phyloP scores from a whole-genome alignment of 495 filamentous ascomycete species.

The Glarea lozoyensis region DNA sequence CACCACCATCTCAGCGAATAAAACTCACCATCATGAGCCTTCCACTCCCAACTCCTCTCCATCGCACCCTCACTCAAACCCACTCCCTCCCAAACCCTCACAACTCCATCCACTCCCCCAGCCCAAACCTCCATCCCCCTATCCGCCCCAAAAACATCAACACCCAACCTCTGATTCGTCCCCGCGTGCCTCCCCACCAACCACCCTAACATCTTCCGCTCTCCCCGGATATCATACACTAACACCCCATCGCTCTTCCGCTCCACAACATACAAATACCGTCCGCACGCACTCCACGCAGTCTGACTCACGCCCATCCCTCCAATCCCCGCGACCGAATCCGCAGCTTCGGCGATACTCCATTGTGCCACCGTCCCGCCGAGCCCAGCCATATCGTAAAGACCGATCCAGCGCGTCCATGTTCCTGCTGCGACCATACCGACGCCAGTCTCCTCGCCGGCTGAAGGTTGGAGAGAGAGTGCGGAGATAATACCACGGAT shows the following conservation, averaged over 20 bases:
- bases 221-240: constrained; percentile 77
- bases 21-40: constrained; percentile 36
- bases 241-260: constrained; percentile 62
- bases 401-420: constrained; percentile 61
- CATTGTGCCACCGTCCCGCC: constrained; percentile 65
- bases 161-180: constrained; percentile 70
- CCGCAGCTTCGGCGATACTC: constrained; percentile 33
- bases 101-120: constrained; percentile 68
- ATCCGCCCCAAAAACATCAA: constrained; percentile 52
- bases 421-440: constrained; percentile 75
- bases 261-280: constrained; percentile 83
- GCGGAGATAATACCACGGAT: constrained; percentile 80
- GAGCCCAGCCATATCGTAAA: constrained; percentile 62
- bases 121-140: constrained; percentile 72
- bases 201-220: constrained; percentile 57
- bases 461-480: constrained; percentile 33
- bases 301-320: constrained; percentile 69
- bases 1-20: neutral
- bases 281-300: constrained; percentile 75
- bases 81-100: constrained; percentile 66
- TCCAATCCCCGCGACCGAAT: constrained; percentile 29
- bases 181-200: constrained; percentile 59
- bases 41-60: constrained; percentile 48
- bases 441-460: constrained; percentile 26
- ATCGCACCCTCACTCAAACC: constrained; percentile 44